Base-by-base conservation (phyloP, 257 asterid species). In the Fraxinus americana region DNA sequence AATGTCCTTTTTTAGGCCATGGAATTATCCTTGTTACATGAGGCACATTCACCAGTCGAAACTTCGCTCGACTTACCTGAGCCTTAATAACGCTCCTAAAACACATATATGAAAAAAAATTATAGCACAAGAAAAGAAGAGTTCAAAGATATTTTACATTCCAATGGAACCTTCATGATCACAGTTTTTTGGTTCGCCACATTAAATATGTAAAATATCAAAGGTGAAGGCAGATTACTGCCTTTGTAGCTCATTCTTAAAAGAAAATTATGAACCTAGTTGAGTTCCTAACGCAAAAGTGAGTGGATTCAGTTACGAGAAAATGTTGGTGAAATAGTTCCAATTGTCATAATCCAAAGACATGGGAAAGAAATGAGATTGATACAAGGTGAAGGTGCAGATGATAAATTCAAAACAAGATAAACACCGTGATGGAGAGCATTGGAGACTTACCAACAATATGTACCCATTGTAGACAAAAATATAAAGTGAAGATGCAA, bases 81-180 rank as follows among this genome's bases (percentile, higher is more conserved):
- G 5, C 7, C 36, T 25, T 11, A 27, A 23, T 27, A 9, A 63
- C 4, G 35, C 69, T 27, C 69, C 34, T 27, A 23, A 14, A 63
- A 63, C 69, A 63, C 69, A 63, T 16, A 19, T 27, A 63, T 25
- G 69, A 63, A 54, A 63, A 63, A 5, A 61, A 61, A 63, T 63
- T 63, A 63, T 12, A 63, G 7, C 36, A 63, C 17, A 25, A 63
- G 32, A 61, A 27, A 59, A 7, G 4, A 5, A 25, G 69, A 63
- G 69, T 63, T 63, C 35, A 0, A 59, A 8, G 36, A 63, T 25
- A 35, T 25, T 63, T 25, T 19, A 54, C 5, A 63, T 23, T 63
- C 34, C 68, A 61, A 61, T 61, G 35, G 16, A 63, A 19, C 34
- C 69, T 63, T 23, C 69, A 25, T 63, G 35, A 63, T 27, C 68